Conservation (phyloP, 768 basidiomycete genomes). For the Gloeophyllum trabeum region DNA sequence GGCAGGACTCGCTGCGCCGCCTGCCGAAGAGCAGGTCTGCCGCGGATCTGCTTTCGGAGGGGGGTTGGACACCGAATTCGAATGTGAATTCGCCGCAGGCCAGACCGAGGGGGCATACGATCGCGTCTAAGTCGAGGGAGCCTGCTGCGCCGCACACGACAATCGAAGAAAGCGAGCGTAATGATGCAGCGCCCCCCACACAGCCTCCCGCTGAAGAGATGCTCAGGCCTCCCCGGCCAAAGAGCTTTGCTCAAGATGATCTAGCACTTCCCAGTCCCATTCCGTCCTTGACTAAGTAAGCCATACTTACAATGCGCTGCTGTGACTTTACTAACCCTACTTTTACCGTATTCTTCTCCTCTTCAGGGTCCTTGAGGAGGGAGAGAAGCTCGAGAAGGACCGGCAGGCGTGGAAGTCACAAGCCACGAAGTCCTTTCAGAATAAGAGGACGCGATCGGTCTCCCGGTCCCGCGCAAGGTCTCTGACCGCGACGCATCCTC, state of each 20-base stretch:
- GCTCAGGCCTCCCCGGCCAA: constrained; percentile 29
- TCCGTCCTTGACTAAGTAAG: constrained; percentile 41
- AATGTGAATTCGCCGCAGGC: too few relatives aligned
- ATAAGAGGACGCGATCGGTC: constrained; percentile 47
- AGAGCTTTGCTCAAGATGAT: constrained; percentile 51
- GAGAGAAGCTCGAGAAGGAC: constrained; percentile 46
- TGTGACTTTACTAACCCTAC: neutral
- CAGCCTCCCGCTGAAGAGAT: too few relatives aligned
- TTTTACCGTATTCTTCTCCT: neutral
- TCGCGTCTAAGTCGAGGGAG: too few relatives aligned
- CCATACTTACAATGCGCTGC: constrained; percentile 1
- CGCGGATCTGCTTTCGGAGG: neutral
- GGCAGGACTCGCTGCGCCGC: constrained; percentile 4
- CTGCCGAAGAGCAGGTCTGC: constrained; percentile 5
- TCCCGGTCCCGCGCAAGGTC: constrained; percentile 58
- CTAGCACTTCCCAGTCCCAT: constrained; percentile 46
- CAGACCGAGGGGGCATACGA: too few relatives aligned
- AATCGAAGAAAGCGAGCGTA: too few relatives aligned
- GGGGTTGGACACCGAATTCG: too few relatives aligned
- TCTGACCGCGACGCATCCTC: constrained; percentile 24
- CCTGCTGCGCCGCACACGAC: too few relatives aligned
- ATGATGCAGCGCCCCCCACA: too few relatives aligned
- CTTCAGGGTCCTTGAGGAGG: constrained; percentile 56
- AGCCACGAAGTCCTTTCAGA: constrained; percentile 53
- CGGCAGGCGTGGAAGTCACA: constrained; percentile 57